A percentile compares a stretch with the other conserved stretches of the same genome.
These are phyloP conservation scores for Medicago lupulina DNA, from an alignment of 306 rosid species.

Conservation along the genomic window DNA sequence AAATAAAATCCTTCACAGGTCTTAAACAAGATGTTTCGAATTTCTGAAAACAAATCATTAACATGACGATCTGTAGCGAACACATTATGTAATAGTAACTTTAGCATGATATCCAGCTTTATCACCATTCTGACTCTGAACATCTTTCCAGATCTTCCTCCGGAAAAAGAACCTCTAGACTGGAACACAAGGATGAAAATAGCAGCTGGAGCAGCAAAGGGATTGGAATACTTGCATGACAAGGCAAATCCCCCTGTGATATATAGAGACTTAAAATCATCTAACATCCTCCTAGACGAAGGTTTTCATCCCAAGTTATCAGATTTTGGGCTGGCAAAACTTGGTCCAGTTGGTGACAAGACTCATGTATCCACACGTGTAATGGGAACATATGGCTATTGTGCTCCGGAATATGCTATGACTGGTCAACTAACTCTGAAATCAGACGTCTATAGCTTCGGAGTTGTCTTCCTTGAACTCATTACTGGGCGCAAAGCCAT, in stretches of 20 bases:
- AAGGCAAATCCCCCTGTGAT: constrained; percentile 96
- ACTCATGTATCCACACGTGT: constrained; percentile 97
- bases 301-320: constrained; percentile 92
- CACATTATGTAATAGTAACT: background rate
- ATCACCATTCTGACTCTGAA: constrained; percentile 26
- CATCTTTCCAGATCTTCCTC: constrained; percentile 70
- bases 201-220: constrained; percentile 98
- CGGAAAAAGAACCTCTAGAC: constrained; percentile 83
- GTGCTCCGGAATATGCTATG: constrained; percentile 99
- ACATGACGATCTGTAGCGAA: background rate
- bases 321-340: constrained; percentile 95
- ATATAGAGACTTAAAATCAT: constrained; percentile 91
- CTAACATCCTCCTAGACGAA: constrained; percentile 90
- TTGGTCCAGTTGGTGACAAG: constrained; percentile 96
- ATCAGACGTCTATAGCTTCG: constrained; percentile 92
- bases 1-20: background rate
- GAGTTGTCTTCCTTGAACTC: constrained; percentile 95
- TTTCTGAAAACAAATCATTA: background rate
- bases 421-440: constrained; percentile 93
- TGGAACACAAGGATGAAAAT: constrained; percentile 98
- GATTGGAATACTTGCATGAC: constrained; percentile 94
- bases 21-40: background rate
- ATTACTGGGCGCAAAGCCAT: constrained; percentile 96
- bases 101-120: background rate
- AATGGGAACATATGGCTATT: constrained; percentile 97